A percentile compares a stretch with the other conserved stretches of the same genome.
These are phyloP conservation scores for Scenedesmus sp. DNA, from an alignment of 163 green algal genomes.

Conservation along the genomic window DNA sequence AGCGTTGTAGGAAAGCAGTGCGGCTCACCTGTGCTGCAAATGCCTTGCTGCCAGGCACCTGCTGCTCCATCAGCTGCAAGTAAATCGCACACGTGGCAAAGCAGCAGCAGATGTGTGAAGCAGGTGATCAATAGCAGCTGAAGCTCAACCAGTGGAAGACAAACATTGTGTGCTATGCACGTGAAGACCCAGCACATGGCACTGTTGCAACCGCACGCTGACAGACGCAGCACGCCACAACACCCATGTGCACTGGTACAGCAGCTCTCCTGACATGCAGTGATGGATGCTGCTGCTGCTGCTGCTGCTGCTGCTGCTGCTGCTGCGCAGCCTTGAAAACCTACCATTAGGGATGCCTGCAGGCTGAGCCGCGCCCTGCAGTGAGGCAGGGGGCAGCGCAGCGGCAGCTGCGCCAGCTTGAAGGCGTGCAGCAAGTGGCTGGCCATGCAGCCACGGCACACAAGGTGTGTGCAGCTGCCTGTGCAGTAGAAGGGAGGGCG, in stretches of 20 bases:
- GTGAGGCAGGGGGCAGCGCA: conserved; percentile 35
- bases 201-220: too few relatives aligned
- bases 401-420: conserved; percentile 27
- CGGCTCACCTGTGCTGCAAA: conserved; percentile 26
- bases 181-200: too few relatives aligned
- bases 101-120: background rate
- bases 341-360: background rate
- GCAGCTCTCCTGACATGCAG: too few relatives aligned
- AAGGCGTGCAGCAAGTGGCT: conserved; percentile 26
- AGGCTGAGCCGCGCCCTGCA: conserved; percentile 1
- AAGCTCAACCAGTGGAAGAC: background rate
- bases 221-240: too few relatives aligned
- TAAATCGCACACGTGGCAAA: background rate
- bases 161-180: too few relatives aligned
- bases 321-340: background rate
- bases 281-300: background rate
- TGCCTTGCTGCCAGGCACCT: conserved; percentile 39
- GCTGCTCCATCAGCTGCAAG: conserved; percentile 41
- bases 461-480: conserved; percentile 27
- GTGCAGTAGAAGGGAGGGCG: background rate
- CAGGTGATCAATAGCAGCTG: background rate
- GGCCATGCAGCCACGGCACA: conserved; percentile 45
- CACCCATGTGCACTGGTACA: too few relatives aligned
- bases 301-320: background rate
- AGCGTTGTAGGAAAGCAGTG: background rate